Percentiles rank a stretch among this genome's conserved stretches.
Conservation (phyloP, 768 basidiomycete species). For the Russula brevipes region DNA sequence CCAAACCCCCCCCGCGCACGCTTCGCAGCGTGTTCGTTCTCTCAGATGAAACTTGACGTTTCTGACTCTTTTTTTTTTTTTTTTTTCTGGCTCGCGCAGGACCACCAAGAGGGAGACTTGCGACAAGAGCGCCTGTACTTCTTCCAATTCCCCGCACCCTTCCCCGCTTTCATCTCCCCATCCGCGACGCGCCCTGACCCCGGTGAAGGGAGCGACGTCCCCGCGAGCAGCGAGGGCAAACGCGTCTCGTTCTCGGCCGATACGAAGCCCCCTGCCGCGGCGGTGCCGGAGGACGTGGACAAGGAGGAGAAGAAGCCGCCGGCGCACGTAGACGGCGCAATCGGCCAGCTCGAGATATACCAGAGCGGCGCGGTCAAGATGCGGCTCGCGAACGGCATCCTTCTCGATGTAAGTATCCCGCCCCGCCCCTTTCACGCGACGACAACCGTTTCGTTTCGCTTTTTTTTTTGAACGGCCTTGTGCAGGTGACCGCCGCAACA, state of each 20-base stretch:
- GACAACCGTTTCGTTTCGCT: not conserved
- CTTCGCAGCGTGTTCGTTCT: no score
- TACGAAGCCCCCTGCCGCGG: constrained; percentile 46
- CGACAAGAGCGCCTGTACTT: constrained; percentile 72
- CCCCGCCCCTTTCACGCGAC: not conserved
- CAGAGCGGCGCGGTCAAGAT: constrained; percentile 83
- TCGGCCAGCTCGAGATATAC: constrained; percentile 83
- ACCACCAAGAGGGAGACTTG: constrained; percentile 30
- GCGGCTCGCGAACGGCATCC: constrained; percentile 71
- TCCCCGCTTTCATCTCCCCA: constrained; percentile 62
- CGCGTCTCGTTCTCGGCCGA: constrained; percentile 63
- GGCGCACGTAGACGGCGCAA: constrained; percentile 58
- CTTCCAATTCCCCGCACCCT: constrained; percentile 86
- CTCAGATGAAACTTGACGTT: constrained; percentile 1
- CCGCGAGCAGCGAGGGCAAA: constrained; percentile 33
- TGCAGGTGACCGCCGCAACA: constrained; percentile 73
- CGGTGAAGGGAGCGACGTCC: constrained; percentile 21
- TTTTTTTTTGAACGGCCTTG: not conserved
- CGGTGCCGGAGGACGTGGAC: constrained; percentile 30
- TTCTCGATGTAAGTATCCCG: constrained; percentile 63
- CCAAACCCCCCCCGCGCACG: no score
- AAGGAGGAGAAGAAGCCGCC: constrained; percentile 27
- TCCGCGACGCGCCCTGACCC: constrained; percentile 29
- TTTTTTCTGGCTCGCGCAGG: constrained; percentile 33
- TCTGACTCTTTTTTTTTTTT: not conserved